Base-by-base conservation (phyloP, 768 basidiomycete genomes). In the Artomyces pyxidatus region DNA sequence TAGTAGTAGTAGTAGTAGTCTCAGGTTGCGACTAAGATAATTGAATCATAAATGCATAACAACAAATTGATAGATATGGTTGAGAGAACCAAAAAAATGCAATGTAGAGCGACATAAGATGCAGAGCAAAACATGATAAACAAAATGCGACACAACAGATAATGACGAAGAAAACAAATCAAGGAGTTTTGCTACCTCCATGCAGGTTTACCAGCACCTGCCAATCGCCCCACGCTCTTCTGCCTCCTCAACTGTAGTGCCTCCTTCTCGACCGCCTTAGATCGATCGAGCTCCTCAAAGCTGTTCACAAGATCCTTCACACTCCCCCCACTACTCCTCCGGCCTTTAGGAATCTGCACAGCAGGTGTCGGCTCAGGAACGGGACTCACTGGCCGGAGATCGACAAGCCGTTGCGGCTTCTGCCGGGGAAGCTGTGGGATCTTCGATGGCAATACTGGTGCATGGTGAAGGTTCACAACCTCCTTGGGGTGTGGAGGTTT, bases 271-370 rank as follows among this genome's bases (percentile, higher is more conserved):
- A 57, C 62, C 50, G 51, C 50, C 45, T 44, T 60, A 42, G 58
- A 59, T 59, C 71, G 64, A 19, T 70, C 67, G 56, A 70, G 39
- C 49, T 56, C 63, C 63, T 88, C 85, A 57, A 80, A 89, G 26
- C 69, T 74, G 61, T 65, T 71, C 45, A 88, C 77, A 47, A 89
- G 61, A 45, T 88, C 85, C 64, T 75, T 85, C 49, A 89, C 87
- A 57, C 84, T 87, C 44, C 74, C 72, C 12, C 76, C 77, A 57
- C 86, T 85, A 50, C 76, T 80, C 58, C 80, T 69, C 49, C 85
- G 67, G n/a, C 68, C 68, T 40, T 68, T 62, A 21, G 61, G 54
- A 1, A 60, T 53, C 9, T 52, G 48, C 23, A 58, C 57, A 1
- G 52, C 59, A 3, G 64, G 62, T 30, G 38, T 27, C 16, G 21